Evolutionary conservation across 441 rosid genomes (phyloP).

Genomic region (Raphanus hybrid): DNA sequence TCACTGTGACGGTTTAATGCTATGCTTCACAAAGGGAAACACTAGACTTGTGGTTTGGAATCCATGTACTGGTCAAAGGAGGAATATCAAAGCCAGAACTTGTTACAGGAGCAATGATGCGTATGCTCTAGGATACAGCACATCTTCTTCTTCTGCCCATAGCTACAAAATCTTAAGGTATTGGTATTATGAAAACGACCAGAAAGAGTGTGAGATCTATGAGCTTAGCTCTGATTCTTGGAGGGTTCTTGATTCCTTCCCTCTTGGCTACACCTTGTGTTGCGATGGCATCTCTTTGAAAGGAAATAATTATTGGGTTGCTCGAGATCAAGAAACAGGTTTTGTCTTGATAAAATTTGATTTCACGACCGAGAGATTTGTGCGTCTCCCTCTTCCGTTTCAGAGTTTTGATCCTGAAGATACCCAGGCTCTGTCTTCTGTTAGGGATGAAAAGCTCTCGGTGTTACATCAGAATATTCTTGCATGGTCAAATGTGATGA

Average conservation of each 20-base stretch:
- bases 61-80: neutral
- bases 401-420: neutral
- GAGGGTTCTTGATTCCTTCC: neutral
- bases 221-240: slow-evolving; percentile 2
- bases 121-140: neutral
- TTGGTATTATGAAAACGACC: neutral
- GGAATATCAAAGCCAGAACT: neutral
- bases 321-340: neutral
- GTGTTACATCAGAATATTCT: neutral
- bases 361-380: neutral
- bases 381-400: neutral
- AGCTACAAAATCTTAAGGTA: neutral
- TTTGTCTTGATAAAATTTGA: neutral
- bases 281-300: neutral
- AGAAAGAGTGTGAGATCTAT: neutral
- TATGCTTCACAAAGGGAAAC: neutral
- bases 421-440: neutral
- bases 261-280: neutral
- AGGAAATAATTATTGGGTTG: neutral
- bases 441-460: neutral
- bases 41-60: neutral
- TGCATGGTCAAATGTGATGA: neutral
- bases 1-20: neutral
- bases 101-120: neutral
- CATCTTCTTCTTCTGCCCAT: neutral